These are phyloP conservation scores for Lachancea waltii DNA, from an alignment of 805 yeast species.

Conservation along the genomic window DNA sequence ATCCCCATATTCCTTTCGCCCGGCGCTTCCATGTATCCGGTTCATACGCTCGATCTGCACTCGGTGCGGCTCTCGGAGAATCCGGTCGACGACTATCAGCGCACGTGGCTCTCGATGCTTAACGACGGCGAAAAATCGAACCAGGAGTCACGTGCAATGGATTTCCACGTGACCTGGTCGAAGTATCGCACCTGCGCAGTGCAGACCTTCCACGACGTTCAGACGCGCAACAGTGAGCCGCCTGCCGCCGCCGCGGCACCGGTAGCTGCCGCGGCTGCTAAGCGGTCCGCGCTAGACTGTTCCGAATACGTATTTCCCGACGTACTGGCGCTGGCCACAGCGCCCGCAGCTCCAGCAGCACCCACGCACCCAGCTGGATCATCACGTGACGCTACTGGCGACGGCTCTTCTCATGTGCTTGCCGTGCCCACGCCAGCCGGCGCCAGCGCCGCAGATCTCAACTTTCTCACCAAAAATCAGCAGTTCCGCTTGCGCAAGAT, in stretches of 20 bases:
- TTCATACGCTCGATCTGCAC: conserved; percentile 14
- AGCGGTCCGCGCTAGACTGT: conserved; percentile 18
- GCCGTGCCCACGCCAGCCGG: conserved; percentile 3
- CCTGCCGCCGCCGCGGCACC: not conserved
- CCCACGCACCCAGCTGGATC: conserved; percentile 2
- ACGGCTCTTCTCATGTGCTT: not conserved
- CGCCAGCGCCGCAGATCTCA: conserved; percentile 9
- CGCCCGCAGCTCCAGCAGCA: not conserved
- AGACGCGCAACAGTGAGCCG: not conserved
- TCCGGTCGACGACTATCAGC: conserved; percentile 31
- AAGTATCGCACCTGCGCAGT: conserved; percentile 10
- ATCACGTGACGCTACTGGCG: not conserved
- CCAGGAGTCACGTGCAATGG: too few species aligned
- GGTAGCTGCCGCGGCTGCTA: not conserved
- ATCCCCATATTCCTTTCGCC: not conserved
- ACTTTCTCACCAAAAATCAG: conserved; percentile 26
- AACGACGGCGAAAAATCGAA: too few species aligned
- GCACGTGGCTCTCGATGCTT: conserved; percentile 18
- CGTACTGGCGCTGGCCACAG: conserved; percentile 8
- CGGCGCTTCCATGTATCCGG: conserved; percentile 10
- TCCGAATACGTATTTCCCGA: conserved; percentile 28
- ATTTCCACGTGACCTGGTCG: conserved; percentile 5
- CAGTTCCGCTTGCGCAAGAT: conserved; percentile 27
- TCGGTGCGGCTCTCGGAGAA: conserved; percentile 16
- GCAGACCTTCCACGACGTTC: conserved; percentile 10